Evolutionary conservation across 23 red algal genomes (phyloP), one percentile per base, ranked within the genome.

Genomic region (Gracilaria domingensis): DNA sequence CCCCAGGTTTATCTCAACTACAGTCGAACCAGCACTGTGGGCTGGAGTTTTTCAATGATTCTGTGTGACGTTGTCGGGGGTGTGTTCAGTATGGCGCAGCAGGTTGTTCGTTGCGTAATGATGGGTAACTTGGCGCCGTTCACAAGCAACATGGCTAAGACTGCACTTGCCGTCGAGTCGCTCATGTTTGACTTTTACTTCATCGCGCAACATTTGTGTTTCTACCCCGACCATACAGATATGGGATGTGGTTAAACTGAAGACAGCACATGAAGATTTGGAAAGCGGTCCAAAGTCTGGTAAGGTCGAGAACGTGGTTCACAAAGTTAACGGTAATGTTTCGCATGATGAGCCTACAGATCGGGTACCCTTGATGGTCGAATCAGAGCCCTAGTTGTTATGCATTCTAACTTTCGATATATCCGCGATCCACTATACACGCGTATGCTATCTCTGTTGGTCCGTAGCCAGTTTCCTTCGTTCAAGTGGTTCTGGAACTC

Each of bases 151-250:
- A 65, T 87, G 48, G 95, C 95, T 34, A 96, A 96, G 87, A 84
- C 86, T 4, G 47, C 80, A 39, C 85, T 96, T 24, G 95, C 95
- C 20, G 84, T 38, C 0, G 95, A 90, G 71, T 75, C 61, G 12
- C 79, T 96, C 44, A 37, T 88, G n/a, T 96, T 96, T 66, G 95
- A 96, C 79, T 84, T 90, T 66, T 82, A 80, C 53, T 96, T 96
- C 75, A 70, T 96, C 23, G 44, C 60, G 38, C 95, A 96, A 64
- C 95, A 96, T 38, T 57, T 73, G 54, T 61, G 60, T 17, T 86
- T 66, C n/a, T 96, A 96, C 50, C 45, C 87, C 28, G 79, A 92
- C 67, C 87, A 55, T 18, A 80, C 74, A 3, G 87, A 90, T 37
- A 28, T 81, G n/a, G 23, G 87, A 90, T 50, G 72, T 77, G 40